Evolutionary conservation across 441 rosid species (phyloP).

Genomic region (Adansonia madagascariensis): DNA sequence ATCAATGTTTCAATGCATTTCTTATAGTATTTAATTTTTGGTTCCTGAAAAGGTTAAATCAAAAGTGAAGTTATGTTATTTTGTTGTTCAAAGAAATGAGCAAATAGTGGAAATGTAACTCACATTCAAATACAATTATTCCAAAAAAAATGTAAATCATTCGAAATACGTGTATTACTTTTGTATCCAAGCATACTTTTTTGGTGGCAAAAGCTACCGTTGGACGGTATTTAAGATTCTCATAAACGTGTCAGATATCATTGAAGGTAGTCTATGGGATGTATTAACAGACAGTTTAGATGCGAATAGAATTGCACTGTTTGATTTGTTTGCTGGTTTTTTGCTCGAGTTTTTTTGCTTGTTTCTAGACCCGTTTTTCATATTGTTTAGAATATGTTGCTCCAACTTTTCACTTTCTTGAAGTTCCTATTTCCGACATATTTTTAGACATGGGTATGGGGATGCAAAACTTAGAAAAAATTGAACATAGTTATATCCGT

Average conservation of each 20-base stretch:
- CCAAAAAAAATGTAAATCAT: background rate
- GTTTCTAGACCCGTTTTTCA: background rate
- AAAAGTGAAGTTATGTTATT: background rate
- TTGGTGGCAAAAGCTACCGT: background rate
- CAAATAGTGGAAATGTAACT: constrained; percentile 5
- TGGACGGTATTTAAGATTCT: background rate
- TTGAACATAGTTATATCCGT: too few species aligned
- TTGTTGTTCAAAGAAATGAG: constrained; percentile 11
- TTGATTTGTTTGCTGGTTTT: background rate
- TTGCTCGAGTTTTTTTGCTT: background rate
- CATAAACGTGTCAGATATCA: background rate
- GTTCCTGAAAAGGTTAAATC: background rate
- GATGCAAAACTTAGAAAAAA: too few species aligned
- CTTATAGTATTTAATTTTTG: constrained; percentile 12
- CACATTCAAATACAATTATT: background rate
- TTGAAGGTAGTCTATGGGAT: background rate
- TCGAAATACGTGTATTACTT: background rate
- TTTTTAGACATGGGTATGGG: too few species aligned
- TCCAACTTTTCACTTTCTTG: too few species aligned
- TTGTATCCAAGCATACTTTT: background rate
- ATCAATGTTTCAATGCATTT: constrained; percentile 6
- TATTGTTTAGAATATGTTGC: background rate
- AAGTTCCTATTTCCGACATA: too few species aligned
- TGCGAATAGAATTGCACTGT: background rate
- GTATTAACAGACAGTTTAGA: background rate